These are phyloP conservation scores for Magnolia officinalis DNA, from an alignment of 164 flowering plant genomes.

Conservation along the genomic window DNA sequence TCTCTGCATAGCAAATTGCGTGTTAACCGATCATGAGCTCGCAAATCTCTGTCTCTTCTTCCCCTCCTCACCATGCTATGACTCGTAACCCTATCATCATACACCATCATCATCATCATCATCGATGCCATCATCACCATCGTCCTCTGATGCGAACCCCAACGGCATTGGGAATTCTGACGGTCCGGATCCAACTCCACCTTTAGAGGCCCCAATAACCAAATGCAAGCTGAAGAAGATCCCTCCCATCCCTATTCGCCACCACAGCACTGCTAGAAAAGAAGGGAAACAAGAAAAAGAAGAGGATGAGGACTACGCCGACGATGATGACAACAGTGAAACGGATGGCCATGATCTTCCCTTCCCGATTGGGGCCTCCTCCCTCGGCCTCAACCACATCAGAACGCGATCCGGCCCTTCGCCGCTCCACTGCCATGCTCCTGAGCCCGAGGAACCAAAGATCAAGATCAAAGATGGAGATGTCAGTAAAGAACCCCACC, in stretches of 20 bases:
- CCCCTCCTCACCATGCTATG: background rate
- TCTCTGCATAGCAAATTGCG: too few species aligned
- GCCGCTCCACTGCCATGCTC: constrained; percentile 31
- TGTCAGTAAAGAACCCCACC: background rate
- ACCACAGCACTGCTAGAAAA: constrained; percentile 2
- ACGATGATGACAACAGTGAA: constrained; percentile 4
- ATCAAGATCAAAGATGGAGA: constrained; percentile 18
- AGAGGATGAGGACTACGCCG: constrained; percentile 10
- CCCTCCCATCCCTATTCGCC: constrained; percentile 56
- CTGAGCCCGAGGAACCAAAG: constrained; percentile 4
- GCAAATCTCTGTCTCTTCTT: background rate
- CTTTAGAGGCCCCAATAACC: background rate
- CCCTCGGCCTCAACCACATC: constrained; percentile 59
- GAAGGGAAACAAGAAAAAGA: background rate
- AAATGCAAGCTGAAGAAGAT: constrained; percentile 54
- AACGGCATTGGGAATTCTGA: background rate
- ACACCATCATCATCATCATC: too few species aligned
- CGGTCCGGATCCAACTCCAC: background rate
- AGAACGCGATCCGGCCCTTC: constrained; percentile 42
- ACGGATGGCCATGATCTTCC: constrained; percentile 11
- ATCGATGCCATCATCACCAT: background rate
- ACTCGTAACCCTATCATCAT: too few species aligned
- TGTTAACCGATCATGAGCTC: too few species aligned
- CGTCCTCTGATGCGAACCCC: background rate
- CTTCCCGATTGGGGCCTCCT: constrained; percentile 36